A percentile compares a stretch with the other conserved stretches of the same genome.
These are phyloP conservation scores for Tephrocybe sp. DNA, from an alignment of 768 basidiomycete species.

Conservation along the genomic window DNA sequence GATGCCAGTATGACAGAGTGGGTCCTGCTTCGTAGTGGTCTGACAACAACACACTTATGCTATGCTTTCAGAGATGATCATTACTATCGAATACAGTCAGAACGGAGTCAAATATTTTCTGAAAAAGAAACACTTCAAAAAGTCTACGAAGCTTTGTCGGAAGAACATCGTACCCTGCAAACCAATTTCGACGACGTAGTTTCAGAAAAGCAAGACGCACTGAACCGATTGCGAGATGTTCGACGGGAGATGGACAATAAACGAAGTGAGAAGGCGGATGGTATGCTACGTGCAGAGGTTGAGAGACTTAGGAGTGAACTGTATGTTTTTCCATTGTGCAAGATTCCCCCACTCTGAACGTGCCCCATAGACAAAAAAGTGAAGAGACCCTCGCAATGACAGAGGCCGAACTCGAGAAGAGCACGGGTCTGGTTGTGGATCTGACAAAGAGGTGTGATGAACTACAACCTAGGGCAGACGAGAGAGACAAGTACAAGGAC, in stretches of 20 bases:
- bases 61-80: conserved; percentile 79
- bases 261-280: conserved; percentile 72
- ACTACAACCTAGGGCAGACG: conserved; percentile 73
- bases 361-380: conserved; percentile 76
- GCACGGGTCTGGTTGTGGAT: conserved; percentile 65
- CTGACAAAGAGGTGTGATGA: conserved; percentile 82
- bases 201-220: conserved; percentile 78
- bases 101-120: conserved; percentile 69
- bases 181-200: conserved; percentile 73
- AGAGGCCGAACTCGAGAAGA: conserved; percentile 84
- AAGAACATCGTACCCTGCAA: conserved; percentile 76
- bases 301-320: conserved; percentile 80
- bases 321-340: conserved; percentile 50
- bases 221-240: conserved; percentile 59
- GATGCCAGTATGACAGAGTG: conserved; percentile 80
- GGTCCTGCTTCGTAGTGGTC: too few species aligned
- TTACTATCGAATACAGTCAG: conserved; percentile 83
- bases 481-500: conserved; percentile 82
- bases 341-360: conserved; percentile 23
- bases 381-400: conserved; percentile 87
- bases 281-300: conserved; percentile 76
- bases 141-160: conserved; percentile 71
- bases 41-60: conserved; percentile 15
- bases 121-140: conserved; percentile 90
- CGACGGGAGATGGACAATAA: conserved; percentile 58